Evolutionary conservation across 2,329 filamentous ascomycete genomes (phyloP), one percentile per base, ranked within the genome.

Genomic region (Aureobasidium sp.): DNA sequence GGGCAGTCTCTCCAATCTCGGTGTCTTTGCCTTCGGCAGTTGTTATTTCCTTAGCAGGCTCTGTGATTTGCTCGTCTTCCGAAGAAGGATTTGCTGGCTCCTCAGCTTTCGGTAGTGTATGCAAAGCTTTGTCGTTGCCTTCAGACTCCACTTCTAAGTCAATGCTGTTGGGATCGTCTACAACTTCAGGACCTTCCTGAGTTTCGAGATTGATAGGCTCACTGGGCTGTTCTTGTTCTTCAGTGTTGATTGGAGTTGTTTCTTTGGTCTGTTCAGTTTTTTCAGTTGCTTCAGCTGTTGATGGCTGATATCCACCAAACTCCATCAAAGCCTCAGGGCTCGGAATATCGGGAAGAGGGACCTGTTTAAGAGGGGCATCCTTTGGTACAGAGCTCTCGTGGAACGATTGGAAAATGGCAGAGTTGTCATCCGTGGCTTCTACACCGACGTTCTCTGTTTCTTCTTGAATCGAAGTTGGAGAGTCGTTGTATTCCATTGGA

Each of bases 221-320:
- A 60, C 45, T 51, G 22, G 31, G 8, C 15, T 60, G 44, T 42
- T 42, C 34, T 36, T 41, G 34, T 7, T 42, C 42, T 17, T 48
- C 31, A 25, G n/a, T 25, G 20, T 17, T 37, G 11, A 25, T 15
- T 3, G 14, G 20, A 14, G 14, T 27, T 15, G 12, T 31, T 39
- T 34, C 31, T 12, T 34, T 9, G 29, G 1, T 47, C 42, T 34
- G 2, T 1, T 31, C 31, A 22, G 11, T 29, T 5, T 34, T 3
- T 11, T 31, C 31, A 15, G 11, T 29, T 5, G 11, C 20, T 15
- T 52, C 34, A 14, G 36, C 20, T 11, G 17, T 41, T n/a, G 25
- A 29, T 31, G 59, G 59, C 27, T 52, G 39, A 41, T 62, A 62
- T 47, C 49, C 60, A 39, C 60, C 60, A 53, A 53, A 53, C 5